These are phyloP conservation scores for Trametes polyzona DNA, from an alignment of 1,284 basidiomycete genomes.

Conservation along the genomic window DNA sequence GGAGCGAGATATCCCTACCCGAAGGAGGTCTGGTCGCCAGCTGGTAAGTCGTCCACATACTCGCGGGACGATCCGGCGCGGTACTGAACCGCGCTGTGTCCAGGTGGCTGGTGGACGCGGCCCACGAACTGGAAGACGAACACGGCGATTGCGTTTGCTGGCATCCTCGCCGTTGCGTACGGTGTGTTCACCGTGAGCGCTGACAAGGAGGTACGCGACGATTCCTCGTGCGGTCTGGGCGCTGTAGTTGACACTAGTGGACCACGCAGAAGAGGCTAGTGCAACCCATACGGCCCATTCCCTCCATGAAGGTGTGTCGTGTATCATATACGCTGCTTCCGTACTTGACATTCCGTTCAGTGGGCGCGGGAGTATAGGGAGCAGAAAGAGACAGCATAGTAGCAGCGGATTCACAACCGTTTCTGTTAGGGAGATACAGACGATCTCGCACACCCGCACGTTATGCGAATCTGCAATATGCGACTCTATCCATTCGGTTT, in stretches of 20 bases:
- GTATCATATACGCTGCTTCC: background rate
- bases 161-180: conserved; percentile 61
- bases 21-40: conserved; percentile 72
- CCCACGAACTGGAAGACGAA: conserved; percentile 74
- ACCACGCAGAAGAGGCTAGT: conserved; percentile 32
- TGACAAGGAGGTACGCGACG: conserved; percentile 57
- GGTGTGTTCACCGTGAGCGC: conserved; percentile 65
- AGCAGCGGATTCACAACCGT: background rate
- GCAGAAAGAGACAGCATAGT: conserved; percentile 13
- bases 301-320: conserved; percentile 61
- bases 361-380: conserved; percentile 24
- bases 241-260: background rate
- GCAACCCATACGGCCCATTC: conserved; percentile 58
- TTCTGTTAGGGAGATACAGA: background rate
- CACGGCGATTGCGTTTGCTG: conserved; percentile 61
- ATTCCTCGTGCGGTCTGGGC: background rate
- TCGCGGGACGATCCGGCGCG: too few species aligned
- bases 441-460: background rate
- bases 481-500: background rate
- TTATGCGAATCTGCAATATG: background rate
- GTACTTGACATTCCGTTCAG: background rate
- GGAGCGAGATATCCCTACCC: conserved; percentile 71
- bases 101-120: conserved; percentile 78
- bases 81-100: background rate
- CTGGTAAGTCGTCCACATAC: conserved; percentile 46